Evolutionary conservation across 345 rosid genomes (phyloP).

Genomic region (Sonneratia alba): DNA sequence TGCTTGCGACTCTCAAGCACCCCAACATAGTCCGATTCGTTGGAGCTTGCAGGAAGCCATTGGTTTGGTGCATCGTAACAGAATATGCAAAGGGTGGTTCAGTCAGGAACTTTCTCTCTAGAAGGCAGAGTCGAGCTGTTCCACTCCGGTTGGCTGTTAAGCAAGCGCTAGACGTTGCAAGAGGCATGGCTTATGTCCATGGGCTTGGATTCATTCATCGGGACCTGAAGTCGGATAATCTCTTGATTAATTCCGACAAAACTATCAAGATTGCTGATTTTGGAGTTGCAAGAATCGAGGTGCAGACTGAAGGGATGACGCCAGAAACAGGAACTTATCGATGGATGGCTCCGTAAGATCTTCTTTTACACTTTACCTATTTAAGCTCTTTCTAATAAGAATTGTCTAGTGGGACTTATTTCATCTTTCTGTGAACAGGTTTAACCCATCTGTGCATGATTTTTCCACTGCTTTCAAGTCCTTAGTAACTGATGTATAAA

Average conservation of each 20-base stretch:
- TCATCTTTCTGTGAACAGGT: background rate
- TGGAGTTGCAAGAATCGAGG: slow-evolving; percentile 28
- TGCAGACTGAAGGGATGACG: slow-evolving; percentile 40
- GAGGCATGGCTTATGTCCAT: slow-evolving; percentile 33
- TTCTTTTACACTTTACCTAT: too few species aligned
- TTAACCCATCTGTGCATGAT: background rate
- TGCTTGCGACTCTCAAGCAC: slow-evolving; percentile 32
- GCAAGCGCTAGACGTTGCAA: slow-evolving; percentile 20
- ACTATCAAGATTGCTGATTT: slow-evolving; percentile 15
- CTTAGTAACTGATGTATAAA: background rate
- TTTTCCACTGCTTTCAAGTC: background rate
- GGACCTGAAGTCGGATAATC: slow-evolving; percentile 37
- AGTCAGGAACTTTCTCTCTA: slow-evolving; percentile 27
- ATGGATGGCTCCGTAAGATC: slow-evolving; percentile 48
- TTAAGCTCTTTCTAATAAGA: background rate
- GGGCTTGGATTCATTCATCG: slow-evolving; percentile 29
- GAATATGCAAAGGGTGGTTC: slow-evolving; percentile 44
- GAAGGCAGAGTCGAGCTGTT: slow-evolving; percentile 23
- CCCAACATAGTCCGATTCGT: slow-evolving; percentile 32
- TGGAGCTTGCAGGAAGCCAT: slow-evolving; percentile 33
- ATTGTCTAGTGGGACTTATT: background rate
- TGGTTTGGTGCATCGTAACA: slow-evolving; percentile 41
- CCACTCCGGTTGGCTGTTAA: slow-evolving; percentile 33
- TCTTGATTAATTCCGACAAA: slow-evolving; percentile 13
- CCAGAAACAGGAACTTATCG: slow-evolving; percentile 43